These are phyloP conservation scores for Nidularia pulvinata DNA, from an alignment of 768 basidiomycete genomes.

Conservation along the genomic window DNA sequence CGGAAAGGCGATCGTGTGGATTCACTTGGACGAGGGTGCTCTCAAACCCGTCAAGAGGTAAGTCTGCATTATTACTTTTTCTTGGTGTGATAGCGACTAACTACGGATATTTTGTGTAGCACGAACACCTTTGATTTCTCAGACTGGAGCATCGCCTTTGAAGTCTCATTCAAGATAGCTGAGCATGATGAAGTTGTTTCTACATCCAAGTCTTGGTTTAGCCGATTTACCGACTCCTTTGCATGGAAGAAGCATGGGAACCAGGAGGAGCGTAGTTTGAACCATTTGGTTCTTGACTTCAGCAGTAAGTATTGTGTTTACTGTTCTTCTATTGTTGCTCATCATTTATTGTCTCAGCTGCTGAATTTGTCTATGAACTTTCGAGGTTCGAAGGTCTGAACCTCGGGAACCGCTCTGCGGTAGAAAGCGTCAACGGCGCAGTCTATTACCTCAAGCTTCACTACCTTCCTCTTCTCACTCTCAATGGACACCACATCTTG, in stretches of 20 bases:
- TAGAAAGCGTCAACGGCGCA: conserved; percentile 2
- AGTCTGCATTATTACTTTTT: neutral
- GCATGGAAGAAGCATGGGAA: conserved; percentile 4
- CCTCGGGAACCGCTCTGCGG: conserved; percentile 5
- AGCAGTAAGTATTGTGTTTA: conserved; percentile 4
- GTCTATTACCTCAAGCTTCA: conserved; percentile 6
- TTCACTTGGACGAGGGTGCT: conserved; percentile 7
- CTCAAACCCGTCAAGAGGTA: conserved; percentile 4
- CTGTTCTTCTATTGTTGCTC: neutral
- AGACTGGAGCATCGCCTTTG: conserved; percentile 11
- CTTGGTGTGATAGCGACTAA: neutral
- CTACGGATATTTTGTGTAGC: conserved; percentile 2
- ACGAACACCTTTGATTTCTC: conserved; percentile 2
- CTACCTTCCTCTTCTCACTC: conserved; percentile 4
- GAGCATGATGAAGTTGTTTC: neutral
- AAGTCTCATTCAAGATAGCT: conserved; percentile 5
- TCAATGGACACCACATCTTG: conserved; percentile 8
- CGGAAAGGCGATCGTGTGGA: conserved; percentile 6
- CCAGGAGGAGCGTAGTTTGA: neutral
- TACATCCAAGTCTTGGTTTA: conserved; percentile 5
- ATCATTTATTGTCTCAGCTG: conserved; percentile 1
- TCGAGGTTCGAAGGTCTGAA: conserved; percentile 7
- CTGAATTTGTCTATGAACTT: conserved; percentile 9
- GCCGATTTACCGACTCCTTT: conserved; percentile 1
- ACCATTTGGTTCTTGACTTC: conserved; percentile 11